Conservation (phyloP, 495 filamentous ascomycete species). For the Neurospora sp. region DNA sequence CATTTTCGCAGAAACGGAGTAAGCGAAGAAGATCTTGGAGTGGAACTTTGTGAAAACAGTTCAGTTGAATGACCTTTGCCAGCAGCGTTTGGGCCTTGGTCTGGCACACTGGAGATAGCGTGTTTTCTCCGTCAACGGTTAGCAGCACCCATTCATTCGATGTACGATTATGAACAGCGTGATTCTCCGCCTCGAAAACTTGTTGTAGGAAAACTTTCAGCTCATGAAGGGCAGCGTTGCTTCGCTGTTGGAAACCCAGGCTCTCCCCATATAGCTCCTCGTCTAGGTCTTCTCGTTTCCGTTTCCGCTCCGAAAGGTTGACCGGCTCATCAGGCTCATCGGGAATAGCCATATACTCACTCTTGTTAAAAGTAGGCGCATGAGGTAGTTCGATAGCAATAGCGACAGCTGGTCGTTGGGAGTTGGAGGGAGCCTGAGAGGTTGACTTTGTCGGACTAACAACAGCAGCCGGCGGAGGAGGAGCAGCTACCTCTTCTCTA, state of each 20-base stretch:
- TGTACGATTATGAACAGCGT: constrained; percentile 37
- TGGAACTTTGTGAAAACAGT: constrained; percentile 58
- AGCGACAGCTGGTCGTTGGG: constrained; percentile 16
- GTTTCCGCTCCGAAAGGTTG: constrained; percentile 29
- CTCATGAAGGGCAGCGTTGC: constrained; percentile 58
- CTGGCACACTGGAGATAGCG: constrained; percentile 56
- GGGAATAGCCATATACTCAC: constrained; percentile 30
- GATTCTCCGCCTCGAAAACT: constrained; percentile 71
- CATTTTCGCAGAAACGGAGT: constrained; percentile 68
- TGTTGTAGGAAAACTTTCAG: constrained; percentile 58
- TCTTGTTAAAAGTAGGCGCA: constrained; percentile 23
- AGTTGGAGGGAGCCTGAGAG: constrained; percentile 6
- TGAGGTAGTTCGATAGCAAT: constrained; percentile 32
- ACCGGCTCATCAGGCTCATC: constrained; percentile 31
- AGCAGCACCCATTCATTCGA: constrained; percentile 29
- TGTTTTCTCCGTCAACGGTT: constrained; percentile 45
- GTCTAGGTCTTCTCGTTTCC: constrained; percentile 28
- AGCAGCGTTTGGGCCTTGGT: constrained; percentile 59
- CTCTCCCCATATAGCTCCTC: constrained; percentile 38
- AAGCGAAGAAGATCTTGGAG: constrained; percentile 63
- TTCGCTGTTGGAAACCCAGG: constrained; percentile 68
- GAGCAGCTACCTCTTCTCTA: neutral
- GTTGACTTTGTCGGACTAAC: neutral
- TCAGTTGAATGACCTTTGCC: constrained; percentile 56
- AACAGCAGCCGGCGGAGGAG: neutral